Percentiles rank a stretch among this genome's conserved stretches.
These are phyloP conservation scores for Trichophyton rubrum DNA, from an alignment of 2,329 filamentous ascomycete species.

Conservation along the genomic window DNA sequence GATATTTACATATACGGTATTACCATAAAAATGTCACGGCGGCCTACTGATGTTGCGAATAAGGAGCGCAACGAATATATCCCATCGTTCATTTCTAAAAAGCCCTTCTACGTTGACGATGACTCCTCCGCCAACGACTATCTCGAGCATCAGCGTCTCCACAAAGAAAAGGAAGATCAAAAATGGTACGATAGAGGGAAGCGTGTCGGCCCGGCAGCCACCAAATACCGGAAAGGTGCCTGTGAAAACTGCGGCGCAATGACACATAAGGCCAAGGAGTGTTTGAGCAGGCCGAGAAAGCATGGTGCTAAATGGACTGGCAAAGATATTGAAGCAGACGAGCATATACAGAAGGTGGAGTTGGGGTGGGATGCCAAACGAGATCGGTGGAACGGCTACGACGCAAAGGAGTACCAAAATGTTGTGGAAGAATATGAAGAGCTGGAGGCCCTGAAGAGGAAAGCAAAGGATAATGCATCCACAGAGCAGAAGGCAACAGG, in stretches of 20 bases:
- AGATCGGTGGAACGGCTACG: slow-evolving; percentile 97
- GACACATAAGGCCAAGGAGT: slow-evolving; percentile 93
- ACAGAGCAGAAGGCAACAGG: slow-evolving; percentile 47
- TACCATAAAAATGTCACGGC: slow-evolving; percentile 31
- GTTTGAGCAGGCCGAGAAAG: slow-evolving; percentile 75
- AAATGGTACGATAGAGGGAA: slow-evolving; percentile 91
- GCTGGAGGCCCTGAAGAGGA: slow-evolving; percentile 60
- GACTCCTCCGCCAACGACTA: slow-evolving; percentile 69
- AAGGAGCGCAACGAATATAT: slow-evolving; percentile 99
- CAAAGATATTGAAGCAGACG: slow-evolving; percentile 85
- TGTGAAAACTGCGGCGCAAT: slow-evolving; percentile 98
- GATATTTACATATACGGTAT: not conserved
- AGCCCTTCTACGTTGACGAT: slow-evolving; percentile 85
- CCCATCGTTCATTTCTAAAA: slow-evolving; percentile 92
- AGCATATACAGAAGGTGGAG: slow-evolving; percentile 70
- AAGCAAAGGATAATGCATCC: slow-evolving; percentile 38
- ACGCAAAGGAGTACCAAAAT: slow-evolving; percentile 67
- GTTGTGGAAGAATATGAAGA: slow-evolving; percentile 87
- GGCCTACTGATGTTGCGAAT: slow-evolving; percentile 41
- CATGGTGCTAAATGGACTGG: slow-evolving; percentile 87
- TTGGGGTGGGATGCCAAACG: slow-evolving; percentile 95
- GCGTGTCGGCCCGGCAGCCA: slow-evolving; percentile 73
- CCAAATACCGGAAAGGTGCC: slow-evolving; percentile 93
- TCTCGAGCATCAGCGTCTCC: slow-evolving; percentile 86
- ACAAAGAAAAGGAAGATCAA: slow-evolving; percentile 54